Percentiles rank a stretch among this genome's conserved stretches.
Evolutionary conservation across 192 early-diverging fungal genomes (phyloP).

Genomic region (Phlyctochytrium bullatum): DNA sequence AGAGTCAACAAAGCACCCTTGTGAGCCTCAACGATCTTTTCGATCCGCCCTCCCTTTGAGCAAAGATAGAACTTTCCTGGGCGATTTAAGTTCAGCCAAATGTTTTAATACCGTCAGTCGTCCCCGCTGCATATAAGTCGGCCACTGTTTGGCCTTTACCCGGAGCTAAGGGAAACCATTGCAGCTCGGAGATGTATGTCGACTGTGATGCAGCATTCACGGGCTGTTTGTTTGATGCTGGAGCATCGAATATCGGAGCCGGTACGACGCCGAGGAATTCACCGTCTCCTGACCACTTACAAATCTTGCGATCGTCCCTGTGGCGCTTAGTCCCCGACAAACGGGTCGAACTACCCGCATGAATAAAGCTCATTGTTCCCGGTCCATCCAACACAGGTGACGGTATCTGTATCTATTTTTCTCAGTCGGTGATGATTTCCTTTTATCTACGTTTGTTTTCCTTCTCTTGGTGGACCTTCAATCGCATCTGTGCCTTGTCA

Average conservation of each 20-base stretch:
- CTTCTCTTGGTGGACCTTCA: too few relatives aligned
- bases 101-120: slow-evolving; percentile 44
- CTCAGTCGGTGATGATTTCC: too few relatives aligned
- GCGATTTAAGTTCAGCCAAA: neutral
- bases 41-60: slow-evolving; percentile 49
- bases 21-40: slow-evolving; percentile 58
- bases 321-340: neutral
- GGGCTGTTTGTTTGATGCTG: too few relatives aligned
- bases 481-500: too few relatives aligned
- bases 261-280: slow-evolving; percentile 38
- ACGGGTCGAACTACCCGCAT: slow-evolving; percentile 36
- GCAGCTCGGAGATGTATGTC: slow-evolving; percentile 49
- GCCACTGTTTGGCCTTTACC: slow-evolving; percentile 36
- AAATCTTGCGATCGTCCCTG: slow-evolving; percentile 51
- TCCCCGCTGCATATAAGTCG: slow-evolving; percentile 48
- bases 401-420: slow-evolving; percentile 50
- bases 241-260: slow-evolving; percentile 32
- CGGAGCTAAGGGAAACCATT: slow-evolving; percentile 52
- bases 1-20: slow-evolving; percentile 50
- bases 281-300: slow-evolving; percentile 55
- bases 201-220: slow-evolving; percentile 8
- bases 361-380: slow-evolving; percentile 58
- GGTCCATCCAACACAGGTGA: slow-evolving; percentile 55
- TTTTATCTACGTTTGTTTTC: too few relatives aligned
- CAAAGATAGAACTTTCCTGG: slow-evolving; percentile 56